A percentile compares a stretch with the other conserved stretches of the same genome.
phyloP scores from a whole-genome alignment of 345 rosid genomes.

The Schrenkiella parvula region DNA sequence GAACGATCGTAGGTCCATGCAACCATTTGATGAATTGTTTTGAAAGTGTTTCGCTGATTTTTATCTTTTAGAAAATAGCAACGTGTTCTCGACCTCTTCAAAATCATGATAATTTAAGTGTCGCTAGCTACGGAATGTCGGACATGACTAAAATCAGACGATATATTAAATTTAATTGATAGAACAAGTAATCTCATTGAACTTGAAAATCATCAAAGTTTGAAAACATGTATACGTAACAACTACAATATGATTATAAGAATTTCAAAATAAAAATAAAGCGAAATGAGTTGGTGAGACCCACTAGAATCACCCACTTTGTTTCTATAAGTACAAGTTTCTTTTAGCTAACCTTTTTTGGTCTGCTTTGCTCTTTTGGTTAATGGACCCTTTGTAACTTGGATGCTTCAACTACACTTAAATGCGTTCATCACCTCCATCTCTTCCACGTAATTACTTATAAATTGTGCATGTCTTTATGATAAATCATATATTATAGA shows the following conservation, averaged over 20 bases:
- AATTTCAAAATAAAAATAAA: background rate
- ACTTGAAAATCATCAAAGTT: background rate
- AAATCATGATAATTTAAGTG: background rate
- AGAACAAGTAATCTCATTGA: background rate
- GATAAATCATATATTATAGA: background rate
- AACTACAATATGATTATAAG: background rate
- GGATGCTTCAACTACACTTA: constrained; percentile 27
- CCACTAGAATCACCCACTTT: constrained; percentile 27
- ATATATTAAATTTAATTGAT: background rate
- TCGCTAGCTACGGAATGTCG: background rate
- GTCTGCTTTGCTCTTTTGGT: constrained; percentile 22
- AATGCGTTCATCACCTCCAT: constrained; percentile 4
- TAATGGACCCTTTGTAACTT: constrained; percentile 23
- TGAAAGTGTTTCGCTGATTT: background rate
- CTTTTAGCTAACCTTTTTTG: constrained; percentile 11
- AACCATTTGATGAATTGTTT: too few relatives aligned
- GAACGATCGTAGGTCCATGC: background rate
- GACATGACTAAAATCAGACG: background rate
- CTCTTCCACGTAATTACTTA: background rate
- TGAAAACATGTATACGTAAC: background rate
- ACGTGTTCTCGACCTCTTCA: background rate
- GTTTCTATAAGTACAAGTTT: constrained; percentile 18
- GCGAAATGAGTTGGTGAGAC: constrained; percentile 18
- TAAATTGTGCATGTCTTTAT: background rate
- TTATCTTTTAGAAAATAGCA: background rate